phyloP scores from a whole-genome alignment of 2,329 filamentous ascomycete species.

The Pyrenochaeta sp. region DNA sequence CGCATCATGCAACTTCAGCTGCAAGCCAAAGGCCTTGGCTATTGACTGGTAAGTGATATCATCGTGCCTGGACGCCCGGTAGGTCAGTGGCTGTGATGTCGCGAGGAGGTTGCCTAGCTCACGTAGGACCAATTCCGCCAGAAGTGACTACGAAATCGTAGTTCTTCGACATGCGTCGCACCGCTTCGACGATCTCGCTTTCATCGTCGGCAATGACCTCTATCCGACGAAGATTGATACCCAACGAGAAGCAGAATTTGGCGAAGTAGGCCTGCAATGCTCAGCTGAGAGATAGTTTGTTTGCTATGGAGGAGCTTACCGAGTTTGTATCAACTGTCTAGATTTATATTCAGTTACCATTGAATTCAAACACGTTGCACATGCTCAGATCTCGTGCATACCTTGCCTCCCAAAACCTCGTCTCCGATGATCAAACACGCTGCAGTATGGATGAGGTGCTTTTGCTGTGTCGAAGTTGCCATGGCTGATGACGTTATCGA shows the following conservation, averaged over 20 bases:
- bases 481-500: slow-evolving; percentile 54
- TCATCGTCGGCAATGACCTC: slow-evolving; percentile 96
- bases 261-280: slow-evolving; percentile 62
- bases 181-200: slow-evolving; percentile 86
- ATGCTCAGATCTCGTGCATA: slow-evolving; percentile 48
- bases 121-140: slow-evolving; percentile 96
- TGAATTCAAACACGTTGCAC: neutral
- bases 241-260: slow-evolving; percentile 71
- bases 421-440: slow-evolving; percentile 97
- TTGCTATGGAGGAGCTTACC: slow-evolving; percentile 25
- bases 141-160: slow-evolving; percentile 97
- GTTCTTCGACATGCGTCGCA: slow-evolving; percentile 81
- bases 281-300: slow-evolving; percentile 18
- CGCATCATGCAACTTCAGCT: slow-evolving; percentile 77
- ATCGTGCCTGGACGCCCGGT: slow-evolving; percentile 73
- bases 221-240: slow-evolving; percentile 78
- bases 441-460: slow-evolving; percentile 82
- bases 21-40: slow-evolving; percentile 83
- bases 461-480: slow-evolving; percentile 59
- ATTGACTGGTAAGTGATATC: slow-evolving; percentile 97
- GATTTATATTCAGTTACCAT: slow-evolving; percentile 28
- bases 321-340: slow-evolving; percentile 74
- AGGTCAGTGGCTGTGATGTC: slow-evolving; percentile 27
- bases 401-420: slow-evolving; percentile 94
- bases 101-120: slow-evolving; percentile 48